Conservation (phyloP, 2,329 filamentous ascomycete genomes). For the Helotiales sp. region DNA sequence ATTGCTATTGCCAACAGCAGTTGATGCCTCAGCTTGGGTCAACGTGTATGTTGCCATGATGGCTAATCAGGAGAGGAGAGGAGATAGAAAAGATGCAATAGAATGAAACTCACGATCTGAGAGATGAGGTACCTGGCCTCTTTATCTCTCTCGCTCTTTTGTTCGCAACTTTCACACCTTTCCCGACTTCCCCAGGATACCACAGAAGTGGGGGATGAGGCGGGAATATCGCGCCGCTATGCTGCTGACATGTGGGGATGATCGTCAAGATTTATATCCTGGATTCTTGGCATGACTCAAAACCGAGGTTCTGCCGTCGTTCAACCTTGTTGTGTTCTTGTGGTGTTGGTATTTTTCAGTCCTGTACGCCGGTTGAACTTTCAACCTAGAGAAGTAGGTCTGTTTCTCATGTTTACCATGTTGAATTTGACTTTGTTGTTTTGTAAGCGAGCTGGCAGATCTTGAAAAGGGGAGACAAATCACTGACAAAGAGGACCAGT, state of each 20-base stretch:
- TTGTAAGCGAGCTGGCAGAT: neutral
- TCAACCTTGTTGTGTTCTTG: neutral
- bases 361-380: neutral
- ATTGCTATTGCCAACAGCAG: neutral
- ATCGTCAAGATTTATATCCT: neutral
- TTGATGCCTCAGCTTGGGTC: constrained; percentile 12
- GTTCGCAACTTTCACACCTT: neutral
- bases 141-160: neutral
- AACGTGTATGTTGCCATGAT: constrained; percentile 19
- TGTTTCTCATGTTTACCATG: neutral
- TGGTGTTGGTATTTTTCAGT: neutral
- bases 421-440: neutral
- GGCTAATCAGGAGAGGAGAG: neutral
- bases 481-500: neutral
- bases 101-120: neutral
- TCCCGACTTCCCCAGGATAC: neutral
- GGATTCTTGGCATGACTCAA: constrained; percentile 13
- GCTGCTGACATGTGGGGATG: constrained; percentile 5
- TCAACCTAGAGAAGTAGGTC: neutral
- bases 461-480: neutral
- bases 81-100: neutral
- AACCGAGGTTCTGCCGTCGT: constrained; percentile 2
- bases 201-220: neutral
- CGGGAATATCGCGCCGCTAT: constrained; percentile 2
- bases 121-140: neutral